phyloP scores from a whole-genome alignment of 345 rosid species.

The Acer yangbiense region DNA sequence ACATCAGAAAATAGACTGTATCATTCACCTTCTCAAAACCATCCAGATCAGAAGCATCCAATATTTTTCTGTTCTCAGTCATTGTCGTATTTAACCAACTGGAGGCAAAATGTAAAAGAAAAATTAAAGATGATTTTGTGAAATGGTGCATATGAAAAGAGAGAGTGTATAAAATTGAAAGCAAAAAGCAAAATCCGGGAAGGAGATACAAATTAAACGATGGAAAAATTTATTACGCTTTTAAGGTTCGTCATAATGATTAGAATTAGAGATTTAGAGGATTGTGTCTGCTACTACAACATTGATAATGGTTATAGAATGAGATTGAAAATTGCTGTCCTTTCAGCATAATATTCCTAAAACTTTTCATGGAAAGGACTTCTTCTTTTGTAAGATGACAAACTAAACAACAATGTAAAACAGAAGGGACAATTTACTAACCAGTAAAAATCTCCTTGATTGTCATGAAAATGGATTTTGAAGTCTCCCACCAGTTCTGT shows the following conservation, averaged over 20 bases:
- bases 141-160: neutral
- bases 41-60: constrained; percentile 72
- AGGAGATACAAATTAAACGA: neutral
- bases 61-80: constrained; percentile 74
- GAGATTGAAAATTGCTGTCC: neutral
- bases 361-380: neutral
- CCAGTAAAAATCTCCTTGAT: constrained; percentile 97
- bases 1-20: neutral
- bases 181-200: neutral
- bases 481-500: constrained; percentile 79
- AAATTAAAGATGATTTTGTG: neutral
- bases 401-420: constrained; percentile 6
- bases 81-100: constrained; percentile 92
- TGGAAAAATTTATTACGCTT: constrained; percentile 4
- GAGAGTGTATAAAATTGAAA: neutral
- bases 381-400: neutral
- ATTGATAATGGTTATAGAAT: constrained; percentile 6
- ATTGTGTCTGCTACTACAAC: neutral
- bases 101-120: constrained; percentile 22
- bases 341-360: constrained; percentile 11
- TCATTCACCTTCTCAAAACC: constrained; percentile 85
- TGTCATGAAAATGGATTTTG: constrained; percentile 88
- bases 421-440: constrained; percentile 24
- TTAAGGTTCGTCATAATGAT: neutral
- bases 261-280: neutral